Conservation (phyloP, 164 flowering plant species). For the Echeveria elegans region DNA sequence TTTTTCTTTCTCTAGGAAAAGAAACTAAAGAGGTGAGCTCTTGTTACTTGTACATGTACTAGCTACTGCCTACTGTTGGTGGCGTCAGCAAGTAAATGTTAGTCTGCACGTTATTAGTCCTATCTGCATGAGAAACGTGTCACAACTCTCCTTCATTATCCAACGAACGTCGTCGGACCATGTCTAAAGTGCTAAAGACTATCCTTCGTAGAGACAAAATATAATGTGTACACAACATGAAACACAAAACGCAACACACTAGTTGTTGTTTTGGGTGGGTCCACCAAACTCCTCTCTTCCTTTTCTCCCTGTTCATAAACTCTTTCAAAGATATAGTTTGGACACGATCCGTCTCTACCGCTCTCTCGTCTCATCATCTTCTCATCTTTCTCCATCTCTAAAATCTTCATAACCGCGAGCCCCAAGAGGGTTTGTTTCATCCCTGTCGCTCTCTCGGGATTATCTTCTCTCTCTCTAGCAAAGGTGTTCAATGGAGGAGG, state of each 20-base stretch:
- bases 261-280: conserved; percentile 1
- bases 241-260: not conserved
- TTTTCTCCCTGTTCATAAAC: not conserved
- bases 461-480: not conserved
- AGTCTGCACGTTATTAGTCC: not conserved
- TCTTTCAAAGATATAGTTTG: not conserved
- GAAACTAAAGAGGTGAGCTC: no score
- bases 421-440: not conserved
- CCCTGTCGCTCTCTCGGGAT: not conserved
- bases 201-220: conserved; percentile 1
- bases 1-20: no score
- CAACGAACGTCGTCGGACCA: not conserved
- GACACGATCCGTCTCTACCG: conserved; percentile 3
- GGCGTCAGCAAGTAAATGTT: not conserved
- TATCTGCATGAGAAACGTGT: not conserved
- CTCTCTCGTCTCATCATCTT: not conserved
- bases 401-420: not conserved
- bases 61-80: no score
- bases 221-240: not conserved
- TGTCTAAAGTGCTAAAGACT: no score
- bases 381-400: no score
- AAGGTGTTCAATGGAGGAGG: not conserved
- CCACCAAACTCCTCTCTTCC: not conserved
- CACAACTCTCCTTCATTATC: not conserved
- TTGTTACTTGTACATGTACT: not conserved